Evolutionary conservation across 2,329 filamentous ascomycete genomes (phyloP).

Genomic region (Rhynchosporium agropyri): DNA sequence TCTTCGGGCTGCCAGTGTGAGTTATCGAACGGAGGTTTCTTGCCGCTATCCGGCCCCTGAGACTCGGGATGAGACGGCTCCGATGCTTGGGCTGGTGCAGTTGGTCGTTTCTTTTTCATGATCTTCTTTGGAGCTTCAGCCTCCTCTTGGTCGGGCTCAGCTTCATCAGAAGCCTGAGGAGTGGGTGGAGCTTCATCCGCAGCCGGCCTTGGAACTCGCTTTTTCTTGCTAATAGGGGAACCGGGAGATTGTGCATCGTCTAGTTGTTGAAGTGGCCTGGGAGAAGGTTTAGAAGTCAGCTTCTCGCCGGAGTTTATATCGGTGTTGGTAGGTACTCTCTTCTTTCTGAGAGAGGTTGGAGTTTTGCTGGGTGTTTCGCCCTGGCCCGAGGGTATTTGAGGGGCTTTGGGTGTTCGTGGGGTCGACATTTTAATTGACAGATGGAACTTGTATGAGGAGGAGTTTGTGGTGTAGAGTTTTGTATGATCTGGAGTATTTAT

Average conservation of each 20-base stretch:
- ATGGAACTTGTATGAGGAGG: neutral
- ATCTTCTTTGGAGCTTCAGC: slow-evolving; percentile 22
- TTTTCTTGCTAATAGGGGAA: slow-evolving; percentile 22
- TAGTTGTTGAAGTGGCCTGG: slow-evolving; percentile 12
- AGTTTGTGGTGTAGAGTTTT: slow-evolving; percentile 22
- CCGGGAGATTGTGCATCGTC: slow-evolving; percentile 15
- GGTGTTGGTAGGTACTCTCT: slow-evolving; percentile 26
- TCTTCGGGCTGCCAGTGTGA: too few species aligned
- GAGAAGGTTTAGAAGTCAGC: slow-evolving; percentile 17
- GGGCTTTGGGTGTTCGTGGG: slow-evolving; percentile 31
- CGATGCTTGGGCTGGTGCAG: neutral
- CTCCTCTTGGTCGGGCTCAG: slow-evolving; percentile 10
- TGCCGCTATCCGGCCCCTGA: neutral
- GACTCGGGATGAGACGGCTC: slow-evolving; percentile 8
- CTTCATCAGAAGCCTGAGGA: slow-evolving; percentile 16
- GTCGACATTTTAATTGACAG: slow-evolving; percentile 26
- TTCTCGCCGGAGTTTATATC: slow-evolving; percentile 26
- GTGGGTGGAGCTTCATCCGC: slow-evolving; percentile 18
- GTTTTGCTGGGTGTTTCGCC: slow-evolving; percentile 28
- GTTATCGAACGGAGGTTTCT: too few species aligned
- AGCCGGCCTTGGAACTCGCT: slow-evolving; percentile 22
- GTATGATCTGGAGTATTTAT: neutral
- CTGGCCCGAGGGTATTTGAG: slow-evolving; percentile 21
- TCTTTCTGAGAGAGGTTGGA: slow-evolving; percentile 28
- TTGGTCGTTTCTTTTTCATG: slow-evolving; percentile 22